These are phyloP conservation scores for Mycosphaerella arachidis DNA, from an alignment of 2,329 filamentous ascomycete genomes.

Conservation along the genomic window DNA sequence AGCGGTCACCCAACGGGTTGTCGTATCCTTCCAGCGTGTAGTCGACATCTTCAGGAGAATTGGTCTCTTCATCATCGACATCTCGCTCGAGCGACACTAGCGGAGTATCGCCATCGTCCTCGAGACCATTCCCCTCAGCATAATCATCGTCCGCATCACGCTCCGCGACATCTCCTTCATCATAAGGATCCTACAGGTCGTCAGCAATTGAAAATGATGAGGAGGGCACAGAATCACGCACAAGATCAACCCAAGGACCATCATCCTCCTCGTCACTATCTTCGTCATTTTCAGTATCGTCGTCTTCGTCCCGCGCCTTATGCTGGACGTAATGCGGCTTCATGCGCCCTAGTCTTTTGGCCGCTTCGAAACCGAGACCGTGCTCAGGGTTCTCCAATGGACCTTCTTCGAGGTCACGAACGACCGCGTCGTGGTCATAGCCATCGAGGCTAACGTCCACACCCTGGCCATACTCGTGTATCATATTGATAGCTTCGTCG, in stretches of 20 bases:
- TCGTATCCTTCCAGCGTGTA: slow-evolving; percentile 5
- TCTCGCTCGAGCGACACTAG: background rate
- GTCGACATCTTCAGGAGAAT: slow-evolving; percentile 2
- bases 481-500: background rate
- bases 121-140: background rate
- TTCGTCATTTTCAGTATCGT: slow-evolving; percentile 39
- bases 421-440: slow-evolving; percentile 10
- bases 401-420: slow-evolving; percentile 1
- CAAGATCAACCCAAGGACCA: background rate
- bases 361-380: background rate
- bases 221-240: background rate
- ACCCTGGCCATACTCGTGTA: slow-evolving; percentile 5
- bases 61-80: background rate
- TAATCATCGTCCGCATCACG: background rate
- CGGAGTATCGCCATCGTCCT: background rate
- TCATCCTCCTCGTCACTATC: slow-evolving; percentile 3
- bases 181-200: background rate
- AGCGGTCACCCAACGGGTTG: background rate
- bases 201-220: background rate
- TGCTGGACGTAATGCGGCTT: slow-evolving; percentile 21
- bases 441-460: slow-evolving; percentile 10
- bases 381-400: background rate
- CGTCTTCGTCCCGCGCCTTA: slow-evolving; percentile 53
- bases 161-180: background rate
- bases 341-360: slow-evolving; percentile 2